phyloP scores from a whole-genome alignment of 805 yeast species.

The Dipodascopsis uninucleata region DNA sequence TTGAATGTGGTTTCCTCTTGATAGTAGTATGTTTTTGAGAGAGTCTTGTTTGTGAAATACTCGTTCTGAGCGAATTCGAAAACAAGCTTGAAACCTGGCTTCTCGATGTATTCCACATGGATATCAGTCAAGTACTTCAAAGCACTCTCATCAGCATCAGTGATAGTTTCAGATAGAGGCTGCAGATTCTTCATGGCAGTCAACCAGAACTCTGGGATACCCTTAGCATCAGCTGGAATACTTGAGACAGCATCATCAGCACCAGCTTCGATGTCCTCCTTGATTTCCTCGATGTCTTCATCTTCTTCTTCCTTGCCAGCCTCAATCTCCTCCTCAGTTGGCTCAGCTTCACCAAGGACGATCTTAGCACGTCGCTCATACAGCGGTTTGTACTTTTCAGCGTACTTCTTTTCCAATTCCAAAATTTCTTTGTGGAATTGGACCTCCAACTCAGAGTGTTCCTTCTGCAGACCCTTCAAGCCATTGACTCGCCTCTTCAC shows the following conservation, averaged over 20 bases:
- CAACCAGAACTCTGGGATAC: slow-evolving; percentile 94
- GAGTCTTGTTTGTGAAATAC: slow-evolving; percentile 65
- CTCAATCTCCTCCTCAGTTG: slow-evolving; percentile 71
- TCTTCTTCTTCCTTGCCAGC: slow-evolving; percentile 58
- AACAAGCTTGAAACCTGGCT: slow-evolving; percentile 82
- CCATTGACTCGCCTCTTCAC: slow-evolving; percentile 78
- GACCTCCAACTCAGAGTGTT: slow-evolving; percentile 78
- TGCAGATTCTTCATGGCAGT: slow-evolving; percentile 88
- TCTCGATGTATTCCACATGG: slow-evolving; percentile 68
- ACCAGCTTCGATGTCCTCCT: slow-evolving; percentile 41
- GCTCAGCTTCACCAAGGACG: slow-evolving; percentile 69
- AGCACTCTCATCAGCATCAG: slow-evolving; percentile 87
- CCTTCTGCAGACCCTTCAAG: slow-evolving; percentile 73
- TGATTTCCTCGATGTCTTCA: slow-evolving; percentile 33
- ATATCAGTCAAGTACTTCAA: slow-evolving; percentile 65
- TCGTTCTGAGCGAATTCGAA: slow-evolving; percentile 77
- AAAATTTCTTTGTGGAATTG: slow-evolving; percentile 87
- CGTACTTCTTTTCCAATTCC: slow-evolving; percentile 78
- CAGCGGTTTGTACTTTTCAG: slow-evolving; percentile 68
- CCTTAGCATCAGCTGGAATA: slow-evolving; percentile 46
- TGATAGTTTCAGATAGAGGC: slow-evolving; percentile 74
- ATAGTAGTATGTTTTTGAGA: slow-evolving; percentile 86
- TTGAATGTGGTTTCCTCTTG: slow-evolving; percentile 90
- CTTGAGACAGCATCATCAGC: slow-evolving; percentile 44
- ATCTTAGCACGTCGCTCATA: slow-evolving; percentile 69